Evolutionary conservation across 2,329 filamentous ascomycete species (phyloP).

Genomic region (Aspergillus sp.): DNA sequence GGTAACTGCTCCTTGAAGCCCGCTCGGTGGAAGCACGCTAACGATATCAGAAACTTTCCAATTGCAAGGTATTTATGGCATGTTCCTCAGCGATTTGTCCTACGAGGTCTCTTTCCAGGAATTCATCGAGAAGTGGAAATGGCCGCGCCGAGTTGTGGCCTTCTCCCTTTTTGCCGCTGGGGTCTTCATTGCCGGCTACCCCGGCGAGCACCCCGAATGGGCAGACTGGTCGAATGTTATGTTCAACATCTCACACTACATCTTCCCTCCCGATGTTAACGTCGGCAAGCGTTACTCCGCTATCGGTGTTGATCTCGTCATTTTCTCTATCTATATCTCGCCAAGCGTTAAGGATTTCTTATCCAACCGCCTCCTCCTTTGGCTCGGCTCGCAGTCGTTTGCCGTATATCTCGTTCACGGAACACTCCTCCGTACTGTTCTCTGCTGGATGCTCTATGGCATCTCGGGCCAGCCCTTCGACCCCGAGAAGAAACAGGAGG

Average conservation of each 20-base stretch:
- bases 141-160: constrained; percentile 39
- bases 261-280: constrained; percentile 49
- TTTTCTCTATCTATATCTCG: constrained; percentile 53
- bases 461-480: constrained; percentile 48
- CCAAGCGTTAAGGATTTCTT: constrained; percentile 50
- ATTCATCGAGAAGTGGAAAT: constrained; percentile 45
- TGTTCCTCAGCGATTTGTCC: constrained; percentile 53
- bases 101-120: constrained; percentile 48
- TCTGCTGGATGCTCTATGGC: constrained; percentile 55
- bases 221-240: constrained; percentile 50
- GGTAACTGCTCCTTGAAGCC: constrained; percentile 35
- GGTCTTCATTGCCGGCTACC: constrained; percentile 51
- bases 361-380: constrained; percentile 52
- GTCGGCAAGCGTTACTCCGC: constrained; percentile 49
- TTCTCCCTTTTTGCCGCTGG: constrained; percentile 43
- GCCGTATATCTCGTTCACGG: constrained; percentile 57
- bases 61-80: constrained; percentile 52
- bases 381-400: constrained; percentile 56
- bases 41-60: constrained; percentile 51
- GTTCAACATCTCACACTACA: constrained; percentile 40
- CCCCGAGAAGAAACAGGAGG: constrained; percentile 40
- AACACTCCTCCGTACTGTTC: constrained; percentile 52
- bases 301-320: constrained; percentile 50
- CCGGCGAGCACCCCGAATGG: constrained; percentile 53
- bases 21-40: background rate